Evolutionary conservation across 768 basidiomycete genomes (phyloP).

Genomic region (Lentinus brumalis): DNA sequence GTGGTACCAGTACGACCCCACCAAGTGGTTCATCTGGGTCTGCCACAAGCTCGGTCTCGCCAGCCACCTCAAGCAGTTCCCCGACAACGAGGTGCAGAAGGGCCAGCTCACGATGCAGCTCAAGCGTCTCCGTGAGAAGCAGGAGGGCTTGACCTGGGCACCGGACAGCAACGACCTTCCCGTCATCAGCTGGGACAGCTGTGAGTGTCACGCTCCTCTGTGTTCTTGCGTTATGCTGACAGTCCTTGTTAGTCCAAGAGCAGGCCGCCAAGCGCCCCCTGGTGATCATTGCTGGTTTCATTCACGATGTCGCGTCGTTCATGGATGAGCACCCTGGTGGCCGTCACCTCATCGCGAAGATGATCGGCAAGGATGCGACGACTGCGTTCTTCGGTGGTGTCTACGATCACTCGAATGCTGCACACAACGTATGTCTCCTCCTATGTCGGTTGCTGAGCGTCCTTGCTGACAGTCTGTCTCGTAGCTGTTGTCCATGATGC

Average conservation of each 20-base stretch:
- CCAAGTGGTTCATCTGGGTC: conserved; percentile 86
- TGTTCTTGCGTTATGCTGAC: not conserved
- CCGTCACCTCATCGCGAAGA: conserved; percentile 76
- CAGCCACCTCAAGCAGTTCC: conserved; percentile 65
- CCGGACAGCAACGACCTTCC: conserved; percentile 73
- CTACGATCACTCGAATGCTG: conserved; percentile 87
- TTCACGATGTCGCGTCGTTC: conserved; percentile 86
- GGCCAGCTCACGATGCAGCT: conserved; percentile 94
- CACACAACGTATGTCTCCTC: conserved; percentile 65
- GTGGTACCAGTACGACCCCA: conserved; percentile 93
- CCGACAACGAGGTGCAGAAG: conserved; percentile 76
- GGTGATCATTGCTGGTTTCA: conserved; percentile 88
- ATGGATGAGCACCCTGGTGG: conserved; percentile 93
- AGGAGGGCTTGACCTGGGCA: conserved; percentile 81
- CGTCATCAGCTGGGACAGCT: conserved; percentile 85
- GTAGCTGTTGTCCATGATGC: conserved; percentile 59
- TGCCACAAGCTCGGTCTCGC: conserved; percentile 60
- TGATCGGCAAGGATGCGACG: conserved; percentile 89
- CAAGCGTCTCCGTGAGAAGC: conserved; percentile 78
- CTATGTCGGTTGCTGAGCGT: not conserved
- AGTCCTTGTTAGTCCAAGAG: conserved; percentile 58
- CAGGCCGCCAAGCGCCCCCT: conserved; percentile 80
- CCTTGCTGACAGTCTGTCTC: not conserved
- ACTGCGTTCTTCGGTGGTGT: conserved; percentile 94
- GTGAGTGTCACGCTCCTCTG: conserved; percentile 42